Evolutionary conservation across 2,329 filamentous ascomycete genomes (phyloP).

Genomic region (Capronia epimyces): DNA sequence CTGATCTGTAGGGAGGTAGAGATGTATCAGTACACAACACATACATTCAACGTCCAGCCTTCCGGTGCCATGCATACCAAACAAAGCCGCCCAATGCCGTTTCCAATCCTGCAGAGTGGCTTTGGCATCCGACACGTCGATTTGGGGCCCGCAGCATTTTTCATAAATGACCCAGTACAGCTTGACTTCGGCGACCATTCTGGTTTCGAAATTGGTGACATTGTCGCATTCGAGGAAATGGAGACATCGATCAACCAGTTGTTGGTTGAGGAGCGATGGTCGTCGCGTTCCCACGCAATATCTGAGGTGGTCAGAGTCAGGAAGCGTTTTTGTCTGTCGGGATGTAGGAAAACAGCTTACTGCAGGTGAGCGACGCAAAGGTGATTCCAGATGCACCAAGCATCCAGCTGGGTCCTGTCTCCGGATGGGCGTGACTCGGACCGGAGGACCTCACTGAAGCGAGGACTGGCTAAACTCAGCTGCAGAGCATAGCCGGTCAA

Average conservation of each 20-base stretch:
- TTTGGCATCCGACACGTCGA: conserved; percentile 35
- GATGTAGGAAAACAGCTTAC: conserved; percentile 18
- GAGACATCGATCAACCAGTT: conserved; percentile 39
- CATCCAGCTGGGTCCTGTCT: conserved; percentile 30
- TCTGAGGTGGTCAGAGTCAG: conserved; percentile 16
- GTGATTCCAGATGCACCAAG: conserved; percentile 42
- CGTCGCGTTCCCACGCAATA: conserved; percentile 44
- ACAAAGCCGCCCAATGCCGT: conserved; percentile 38
- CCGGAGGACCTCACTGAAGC: conserved; percentile 30
- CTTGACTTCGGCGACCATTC: conserved; percentile 44
- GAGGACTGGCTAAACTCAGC: conserved; percentile 37
- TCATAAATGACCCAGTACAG: conserved; percentile 46
- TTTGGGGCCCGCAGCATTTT: conserved; percentile 34
- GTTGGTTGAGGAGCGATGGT: conserved; percentile 35
- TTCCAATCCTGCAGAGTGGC: conserved; percentile 37
- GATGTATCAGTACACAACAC: conserved; percentile 1
- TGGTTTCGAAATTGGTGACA: conserved; percentile 42
- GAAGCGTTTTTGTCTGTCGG: background rate
- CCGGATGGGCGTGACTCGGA: conserved; percentile 9
- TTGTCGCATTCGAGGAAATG: conserved; percentile 37
- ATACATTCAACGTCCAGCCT: background rate
- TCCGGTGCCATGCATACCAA: conserved; percentile 30
- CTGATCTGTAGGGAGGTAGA: conserved; percentile 32
- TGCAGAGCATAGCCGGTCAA: conserved; percentile 43
- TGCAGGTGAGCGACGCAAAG: conserved; percentile 43